Base-by-base conservation (phyloP, 1,139 yeast genomes). In the Kurtzmaniella quercitrusa region DNA sequence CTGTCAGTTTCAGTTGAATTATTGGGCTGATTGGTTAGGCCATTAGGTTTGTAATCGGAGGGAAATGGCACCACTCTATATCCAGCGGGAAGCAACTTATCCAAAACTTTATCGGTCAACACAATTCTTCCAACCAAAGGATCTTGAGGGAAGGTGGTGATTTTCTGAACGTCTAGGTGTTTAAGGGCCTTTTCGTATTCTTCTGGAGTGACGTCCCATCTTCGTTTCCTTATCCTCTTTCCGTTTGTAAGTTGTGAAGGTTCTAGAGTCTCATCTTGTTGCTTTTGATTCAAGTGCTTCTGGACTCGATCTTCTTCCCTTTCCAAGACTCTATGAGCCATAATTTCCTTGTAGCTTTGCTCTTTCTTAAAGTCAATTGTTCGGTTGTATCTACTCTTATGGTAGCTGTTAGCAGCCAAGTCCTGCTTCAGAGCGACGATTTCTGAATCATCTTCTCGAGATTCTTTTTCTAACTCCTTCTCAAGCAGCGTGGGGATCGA, bases 1-100 rank as follows among this genome's bases (percentile, higher is more conserved):
- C 10, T 27, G 15, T 27, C 33, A n/a, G n/a, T n/a, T 27, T 27
- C 11, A n/a, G 60, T 65, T 0, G 65, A 55, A 2, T 67, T 53
- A 44, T 75, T 76, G 0, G 73, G 70, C 0, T 58, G 58, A 34
- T 43, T 52, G 37, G 49, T 41, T 2, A 39, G 60, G 41, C 51
- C 60, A 39, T 48, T 50, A 10, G 75, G 81, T 29, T 60, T 58
- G 52, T 70, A 79, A 29, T 66, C 73, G 6, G 62, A 59, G 0
- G 90, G 88, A 1, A 75, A 73, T 1, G 63, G 57, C 0, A 77
- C 64, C 36, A 71, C 64, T 33, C 59, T 63, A 51, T 77, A 83
- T 0, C 85, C 86, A 9, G 60, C 49, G 0, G 89, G 90, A 31
- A 84, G 61, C 7, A 83, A 57, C 44, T 65, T 62, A 46, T 80